phyloP scores from a whole-genome alignment of 78 protist genomes.

The Creolimax fragrantissima region DNA sequence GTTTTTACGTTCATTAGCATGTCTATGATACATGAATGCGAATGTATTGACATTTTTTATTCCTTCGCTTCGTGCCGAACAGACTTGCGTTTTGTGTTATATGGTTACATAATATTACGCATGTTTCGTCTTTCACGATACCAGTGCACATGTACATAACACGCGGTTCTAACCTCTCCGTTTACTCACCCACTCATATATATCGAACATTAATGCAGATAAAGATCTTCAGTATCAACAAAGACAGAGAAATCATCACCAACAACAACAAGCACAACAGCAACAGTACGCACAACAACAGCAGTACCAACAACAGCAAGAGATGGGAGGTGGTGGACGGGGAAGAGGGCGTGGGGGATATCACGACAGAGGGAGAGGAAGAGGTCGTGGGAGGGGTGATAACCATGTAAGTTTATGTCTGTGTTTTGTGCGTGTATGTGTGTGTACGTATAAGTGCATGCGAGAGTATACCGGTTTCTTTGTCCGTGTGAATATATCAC shows the following conservation, averaged over 20 bases:
- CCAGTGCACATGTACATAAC: not conserved
- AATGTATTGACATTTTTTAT: not conserved
- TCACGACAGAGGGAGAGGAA: not conserved
- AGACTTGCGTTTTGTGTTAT: not conserved
- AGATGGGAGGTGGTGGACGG: not conserved
- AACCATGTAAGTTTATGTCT: too few species aligned
- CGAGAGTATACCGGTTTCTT: too few species aligned
- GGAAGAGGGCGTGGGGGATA: not conserved
- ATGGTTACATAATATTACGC: not conserved
- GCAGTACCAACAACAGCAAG: not conserved
- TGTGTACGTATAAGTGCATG: too few species aligned
- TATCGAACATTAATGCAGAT: not conserved
- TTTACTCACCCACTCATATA: not conserved
- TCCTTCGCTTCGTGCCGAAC: too few species aligned
- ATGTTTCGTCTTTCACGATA: too few species aligned
- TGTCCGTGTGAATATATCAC: too few species aligned
- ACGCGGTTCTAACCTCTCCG: not conserved
- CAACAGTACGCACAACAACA: not conserved
- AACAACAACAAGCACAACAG: not conserved
- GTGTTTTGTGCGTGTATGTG: constrained; percentile 5
- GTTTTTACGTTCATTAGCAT: not conserved
- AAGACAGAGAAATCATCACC: not conserved
- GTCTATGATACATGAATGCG: not conserved
- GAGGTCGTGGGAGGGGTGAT: not conserved
- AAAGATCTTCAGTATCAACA: not conserved